Base-by-base conservation (phyloP, 306 rosid species). In the Lotus japonicus region DNA sequence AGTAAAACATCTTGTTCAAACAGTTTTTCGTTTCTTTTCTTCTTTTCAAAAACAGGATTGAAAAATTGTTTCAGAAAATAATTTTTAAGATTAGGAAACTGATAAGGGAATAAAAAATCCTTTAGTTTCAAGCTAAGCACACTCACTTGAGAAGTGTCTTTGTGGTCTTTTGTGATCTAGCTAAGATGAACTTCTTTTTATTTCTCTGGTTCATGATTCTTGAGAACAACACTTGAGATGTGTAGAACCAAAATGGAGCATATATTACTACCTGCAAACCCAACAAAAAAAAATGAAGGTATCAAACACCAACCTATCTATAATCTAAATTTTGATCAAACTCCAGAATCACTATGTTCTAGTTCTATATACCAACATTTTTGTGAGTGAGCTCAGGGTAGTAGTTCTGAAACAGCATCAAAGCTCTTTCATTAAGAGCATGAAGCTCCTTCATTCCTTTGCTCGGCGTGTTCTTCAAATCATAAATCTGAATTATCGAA, bases 201-300 rank as follows among this genome's bases (percentile, higher is more conserved):
- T 66, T 82, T 70, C 76, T 90, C 33, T 74, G 88, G 58, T 28
- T 78, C 42, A 81, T 54, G 50, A 88, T 51, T 81, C 77, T 63
- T 38, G 92, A 81, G 55, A 88, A 57, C 57, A 94, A 51, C 42
- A 77, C 63, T 74, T 81, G 89, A 36, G 81, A 64, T 4, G 84
- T 85, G 73, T 82, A 85, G 81, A 83, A 81, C 97, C 96, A 94
- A 74, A 94, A 76, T 17, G 99, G 97, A 72, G 87, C 87, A 55
- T 90, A 78, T 43, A 90, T 64, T 12, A 90, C 55, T 35, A 94
- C 80, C 99, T 94, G 89, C 58, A 57, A 31, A 35, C 8, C 36
- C 36, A 31, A 31, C 36, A 31, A 19, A 0, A 5, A 41, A 60
- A 8, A n/a, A 58, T 11, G 17, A 3, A 6, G 61, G 18, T 11